Evolutionary conservation across 2,329 filamentous ascomycete species (phyloP).

Genomic region (Xylariaceae sp.): DNA sequence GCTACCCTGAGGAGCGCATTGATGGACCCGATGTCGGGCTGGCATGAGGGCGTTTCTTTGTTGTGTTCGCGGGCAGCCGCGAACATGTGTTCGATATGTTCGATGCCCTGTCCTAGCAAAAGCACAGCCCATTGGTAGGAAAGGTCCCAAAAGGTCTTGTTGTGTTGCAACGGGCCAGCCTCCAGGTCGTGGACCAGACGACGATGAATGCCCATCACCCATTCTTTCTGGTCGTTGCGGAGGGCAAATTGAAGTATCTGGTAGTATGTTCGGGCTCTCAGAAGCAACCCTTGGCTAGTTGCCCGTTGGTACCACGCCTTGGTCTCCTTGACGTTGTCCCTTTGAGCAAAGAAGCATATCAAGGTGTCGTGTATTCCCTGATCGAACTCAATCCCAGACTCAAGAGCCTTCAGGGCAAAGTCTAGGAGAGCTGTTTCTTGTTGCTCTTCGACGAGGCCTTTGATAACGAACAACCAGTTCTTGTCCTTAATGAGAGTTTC

Average conservation of each 20-base stretch:
- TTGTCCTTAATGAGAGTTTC: too few species aligned
- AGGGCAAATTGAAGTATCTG: conserved; percentile 55
- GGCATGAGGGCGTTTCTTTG: conserved; percentile 34
- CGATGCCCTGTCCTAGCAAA: conserved; percentile 58
- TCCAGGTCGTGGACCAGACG: conserved; percentile 34
- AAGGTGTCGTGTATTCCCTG: conserved; percentile 45
- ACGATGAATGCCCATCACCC: conserved; percentile 54
- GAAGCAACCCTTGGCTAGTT: conserved; percentile 31
- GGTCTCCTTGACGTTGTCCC: conserved; percentile 50
- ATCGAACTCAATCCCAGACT: conserved; percentile 37
- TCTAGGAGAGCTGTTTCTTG: conserved; percentile 49
- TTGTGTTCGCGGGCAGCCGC: conserved; percentile 51
- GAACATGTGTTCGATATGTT: conserved; percentile 68
- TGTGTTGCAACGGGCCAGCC: conserved; percentile 26
- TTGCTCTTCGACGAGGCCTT: conserved; percentile 55
- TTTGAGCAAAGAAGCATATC: conserved; percentile 53
- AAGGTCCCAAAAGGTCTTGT: conserved; percentile 60
- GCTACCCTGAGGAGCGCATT: conserved; percentile 70
- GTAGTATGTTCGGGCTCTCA: conserved; percentile 39
- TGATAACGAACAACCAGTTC: conserved; percentile 45
- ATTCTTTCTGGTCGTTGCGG: conserved; percentile 50
- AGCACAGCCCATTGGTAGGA: conserved; percentile 70
- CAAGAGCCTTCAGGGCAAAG: conserved; percentile 45
- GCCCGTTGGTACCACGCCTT: conserved; percentile 60
- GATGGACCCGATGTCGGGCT: conserved; percentile 63